Conservation (phyloP, 257 asterid genomes). For the Nicotiana paniculata region DNA sequence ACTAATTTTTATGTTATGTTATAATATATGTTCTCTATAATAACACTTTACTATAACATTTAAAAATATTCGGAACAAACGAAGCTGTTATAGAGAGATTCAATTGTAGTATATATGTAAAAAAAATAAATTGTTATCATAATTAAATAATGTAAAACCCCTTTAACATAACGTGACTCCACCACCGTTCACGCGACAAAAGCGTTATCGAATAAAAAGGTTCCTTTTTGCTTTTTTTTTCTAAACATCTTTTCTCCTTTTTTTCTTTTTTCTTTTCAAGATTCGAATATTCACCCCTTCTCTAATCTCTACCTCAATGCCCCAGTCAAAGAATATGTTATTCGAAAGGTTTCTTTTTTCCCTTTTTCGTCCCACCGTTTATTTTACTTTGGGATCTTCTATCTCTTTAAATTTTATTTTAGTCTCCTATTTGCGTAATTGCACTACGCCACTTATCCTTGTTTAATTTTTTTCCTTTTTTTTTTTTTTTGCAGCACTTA, state of each 20-base stretch:
- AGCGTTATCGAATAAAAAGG: neutral
- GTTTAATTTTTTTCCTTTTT: no score
- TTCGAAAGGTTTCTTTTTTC: neutral
- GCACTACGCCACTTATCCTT: neutral
- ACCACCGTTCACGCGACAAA: neutral
- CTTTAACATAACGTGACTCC: no score
- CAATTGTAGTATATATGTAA: no score
- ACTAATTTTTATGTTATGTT: no score
- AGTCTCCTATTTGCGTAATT: neutral
- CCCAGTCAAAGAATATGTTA: neutral
- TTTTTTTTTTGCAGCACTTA: neutral
- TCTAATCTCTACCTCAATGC: neutral
- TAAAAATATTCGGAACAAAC: no score
- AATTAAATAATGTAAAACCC: no score
- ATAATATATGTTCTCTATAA: no score
- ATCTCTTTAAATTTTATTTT: neutral
- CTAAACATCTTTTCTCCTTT: no score
- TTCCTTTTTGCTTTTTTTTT: neutral
- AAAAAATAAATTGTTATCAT: no score
- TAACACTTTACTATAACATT: no score
- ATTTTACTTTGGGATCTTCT: neutral
- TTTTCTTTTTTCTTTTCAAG: neutral
- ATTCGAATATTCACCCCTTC: conserved; percentile 1
- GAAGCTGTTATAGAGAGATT: no score
- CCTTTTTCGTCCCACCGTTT: neutral